These are phyloP conservation scores for Tilletia setariae DNA, from an alignment of 1,284 basidiomycete species.

Conservation along the genomic window DNA sequence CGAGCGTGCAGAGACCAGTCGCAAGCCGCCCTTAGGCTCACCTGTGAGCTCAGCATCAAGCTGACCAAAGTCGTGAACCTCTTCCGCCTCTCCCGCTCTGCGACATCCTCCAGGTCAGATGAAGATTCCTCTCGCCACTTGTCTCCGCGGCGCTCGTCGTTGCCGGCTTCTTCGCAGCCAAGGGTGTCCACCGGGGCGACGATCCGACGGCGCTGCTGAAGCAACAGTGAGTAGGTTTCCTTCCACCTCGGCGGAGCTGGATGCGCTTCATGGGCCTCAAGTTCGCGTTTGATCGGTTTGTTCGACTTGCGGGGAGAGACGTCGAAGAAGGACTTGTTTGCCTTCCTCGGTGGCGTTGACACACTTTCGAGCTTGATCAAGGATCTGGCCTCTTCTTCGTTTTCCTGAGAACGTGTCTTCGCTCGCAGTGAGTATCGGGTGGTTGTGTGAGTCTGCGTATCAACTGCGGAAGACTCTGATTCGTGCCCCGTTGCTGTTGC, in stretches of 20 bases:
- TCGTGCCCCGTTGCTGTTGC: too few relatives aligned
- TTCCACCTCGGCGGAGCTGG: slow-evolving; percentile 43
- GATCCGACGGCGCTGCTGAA: slow-evolving; percentile 38
- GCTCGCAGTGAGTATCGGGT: too few relatives aligned
- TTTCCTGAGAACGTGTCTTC: too few relatives aligned
- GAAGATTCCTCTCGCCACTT: slow-evolving; percentile 24
- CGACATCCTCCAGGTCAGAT: slow-evolving; percentile 15
- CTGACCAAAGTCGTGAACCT: slow-evolving; percentile 83
- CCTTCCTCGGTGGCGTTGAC: not conserved
- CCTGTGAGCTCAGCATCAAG: slow-evolving; percentile 79
- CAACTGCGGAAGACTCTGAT: too few relatives aligned
- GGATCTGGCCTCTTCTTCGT: too few relatives aligned
- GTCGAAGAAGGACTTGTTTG: slow-evolving; percentile 23
- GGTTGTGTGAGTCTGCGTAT: too few relatives aligned
- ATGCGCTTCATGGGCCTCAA: slow-evolving; percentile 38
- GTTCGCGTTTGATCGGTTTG: slow-evolving; percentile 48
- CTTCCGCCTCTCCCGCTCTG: slow-evolving; percentile 61
- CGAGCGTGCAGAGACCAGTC: not conserved
- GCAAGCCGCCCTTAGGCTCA: not conserved
- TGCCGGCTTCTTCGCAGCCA: slow-evolving; percentile 52
- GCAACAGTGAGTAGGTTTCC: slow-evolving; percentile 31
- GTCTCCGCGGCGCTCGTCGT: slow-evolving; percentile 37
- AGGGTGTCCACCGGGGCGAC: slow-evolving; percentile 53
- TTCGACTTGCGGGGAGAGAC: slow-evolving; percentile 33
- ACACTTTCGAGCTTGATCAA: too few relatives aligned